Evolutionary conservation across 1,284 basidiomycete genomes (phyloP), one percentile per base, ranked within the genome.

Genomic region (Trametes sp.): DNA sequence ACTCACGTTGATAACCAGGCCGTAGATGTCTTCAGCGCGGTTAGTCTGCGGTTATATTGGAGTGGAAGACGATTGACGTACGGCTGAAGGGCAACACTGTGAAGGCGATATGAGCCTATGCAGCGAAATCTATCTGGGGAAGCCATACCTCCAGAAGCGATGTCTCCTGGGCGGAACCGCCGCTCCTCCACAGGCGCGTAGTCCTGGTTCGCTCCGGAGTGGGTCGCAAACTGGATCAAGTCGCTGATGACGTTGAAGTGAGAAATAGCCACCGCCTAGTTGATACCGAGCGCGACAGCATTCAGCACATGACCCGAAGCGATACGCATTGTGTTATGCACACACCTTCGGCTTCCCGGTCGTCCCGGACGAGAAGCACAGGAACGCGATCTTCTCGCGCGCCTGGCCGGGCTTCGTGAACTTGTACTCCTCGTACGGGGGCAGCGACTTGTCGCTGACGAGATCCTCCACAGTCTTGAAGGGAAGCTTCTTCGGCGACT

Each of bases 281-380:
- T 9, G 1, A 3, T 33, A 16, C 10, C 3, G 5, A 16, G 16
- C 21, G 33, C 31, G 41, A 9, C n/a, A 4, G 29, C 26, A 4
- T 14, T 6, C 5, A 42, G 10, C 1, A n/a, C 8, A 4, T 11
- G 8, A 5, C 35, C 33, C 2, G 21, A 21, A 4, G 24, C 1
- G 23, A 7, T 3, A 10, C 13, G 2, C 2, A 13, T 4, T 3
- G 13, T 0, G 10, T 24, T 9, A 21, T 16, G 45, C 13, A 45
- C 28, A 16, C 62, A 86, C 89, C 82, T 93, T 93, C 1, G 92
- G 90, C 67, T 84, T 86, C 11, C 92, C 92, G 68, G 92, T 94
- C 2, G 92, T 94, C 21, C 92, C 92, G 52, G 87, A 89, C 0
- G 89, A 92, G 73, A 93, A 92, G 51, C 81, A 87, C 35, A 92